Percentiles rank a stretch among this genome's conserved stretches.
Conservation (phyloP, 2,329 filamentous ascomycete species). For the Scleromitrula shiraiana region DNA sequence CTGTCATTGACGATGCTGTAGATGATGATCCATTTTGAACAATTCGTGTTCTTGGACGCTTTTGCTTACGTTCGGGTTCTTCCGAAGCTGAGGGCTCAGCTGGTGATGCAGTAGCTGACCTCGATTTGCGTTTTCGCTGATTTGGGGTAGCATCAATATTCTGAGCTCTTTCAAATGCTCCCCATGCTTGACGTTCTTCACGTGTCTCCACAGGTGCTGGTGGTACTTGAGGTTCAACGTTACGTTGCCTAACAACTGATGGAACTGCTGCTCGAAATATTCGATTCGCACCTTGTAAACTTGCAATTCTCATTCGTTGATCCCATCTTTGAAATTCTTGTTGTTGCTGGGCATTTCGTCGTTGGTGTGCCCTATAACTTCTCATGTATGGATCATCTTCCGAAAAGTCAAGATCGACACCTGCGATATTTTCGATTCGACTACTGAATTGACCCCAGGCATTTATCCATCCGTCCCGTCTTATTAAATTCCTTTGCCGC, state of each 20-base stretch:
- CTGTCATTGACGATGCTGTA: conserved; percentile 16
- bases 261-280: conserved; percentile 64
- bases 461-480: conserved; percentile 80
- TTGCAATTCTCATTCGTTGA: conserved; percentile 73
- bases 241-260: conserved; percentile 42
- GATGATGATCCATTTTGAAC: conserved; percentile 44
- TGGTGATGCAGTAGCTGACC: conserved; percentile 64
- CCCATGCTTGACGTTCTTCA: conserved; percentile 82
- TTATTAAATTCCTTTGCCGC: conserved; percentile 50
- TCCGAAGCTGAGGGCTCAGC: conserved; percentile 49
- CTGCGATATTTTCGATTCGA: conserved; percentile 56
- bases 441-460: conserved; percentile 65
- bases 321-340: conserved; percentile 67
- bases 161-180: conserved; percentile 77
- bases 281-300: conserved; percentile 66
- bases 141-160: conserved; percentile 48
- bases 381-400: conserved; percentile 54
- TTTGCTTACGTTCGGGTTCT: conserved; percentile 74
- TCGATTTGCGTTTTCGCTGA: conserved; percentile 62
- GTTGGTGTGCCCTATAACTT: conserved; percentile 47
- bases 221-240: conserved; percentile 24
- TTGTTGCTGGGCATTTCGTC: conserved; percentile 41
- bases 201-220: conserved; percentile 51
- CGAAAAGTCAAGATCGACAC: conserved; percentile 77
- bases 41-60: conserved; percentile 74